Base-by-base conservation (phyloP, 768 basidiomycete genomes). In the Podaxis pistillaris region DNA sequence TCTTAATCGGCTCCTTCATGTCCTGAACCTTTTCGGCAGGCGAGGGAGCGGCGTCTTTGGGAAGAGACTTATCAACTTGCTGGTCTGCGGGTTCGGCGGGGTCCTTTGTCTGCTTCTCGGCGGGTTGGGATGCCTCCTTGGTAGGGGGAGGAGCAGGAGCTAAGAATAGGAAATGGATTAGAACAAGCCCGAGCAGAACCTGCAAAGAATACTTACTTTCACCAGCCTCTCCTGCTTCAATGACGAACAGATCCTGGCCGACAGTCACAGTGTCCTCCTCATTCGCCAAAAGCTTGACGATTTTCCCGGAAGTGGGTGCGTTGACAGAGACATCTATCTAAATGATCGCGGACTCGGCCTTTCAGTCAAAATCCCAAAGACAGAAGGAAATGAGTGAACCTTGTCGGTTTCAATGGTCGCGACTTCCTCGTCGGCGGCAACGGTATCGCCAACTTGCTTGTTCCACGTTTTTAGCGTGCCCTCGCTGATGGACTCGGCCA, bases 391-490 rank as follows among this genome's bases (percentile, higher is more conserved):
- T 47, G 54, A 56, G 26, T 68, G 55, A 64, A 93, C 96, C 90
- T 98, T 98, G 83, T 99, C 96, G 7, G 96, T 99, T 79, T 98
- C 96, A 67, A 98, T 98, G 50, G 94, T 96, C 15, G 94, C 96
- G 47, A 99, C 83, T 78, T 99, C 96, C 78, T 98, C 96, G 72
- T 98, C 96, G 30, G 81, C 89, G 72, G 88, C 85, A 60, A 98
- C 95, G 62, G 79, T 83, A 72, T 99, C 96, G 13, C 96, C 96
- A 56, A 91, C 88, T 76, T 96, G 86, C 79, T 98, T 98, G 68
- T 85, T 81, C 94, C 94, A 99, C 28, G 91, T 82, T 78, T 95
- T 97, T 56, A 99, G 81, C 4, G 96, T 98, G 38, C 96, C 96
- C 75, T 99, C 96, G 40, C 93, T 93, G 76, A 98, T 98, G 64